Evolutionary conservation across 2,329 filamentous ascomycete genomes (phyloP).

Genomic region (Ophiostoma pallidulum): DNA sequence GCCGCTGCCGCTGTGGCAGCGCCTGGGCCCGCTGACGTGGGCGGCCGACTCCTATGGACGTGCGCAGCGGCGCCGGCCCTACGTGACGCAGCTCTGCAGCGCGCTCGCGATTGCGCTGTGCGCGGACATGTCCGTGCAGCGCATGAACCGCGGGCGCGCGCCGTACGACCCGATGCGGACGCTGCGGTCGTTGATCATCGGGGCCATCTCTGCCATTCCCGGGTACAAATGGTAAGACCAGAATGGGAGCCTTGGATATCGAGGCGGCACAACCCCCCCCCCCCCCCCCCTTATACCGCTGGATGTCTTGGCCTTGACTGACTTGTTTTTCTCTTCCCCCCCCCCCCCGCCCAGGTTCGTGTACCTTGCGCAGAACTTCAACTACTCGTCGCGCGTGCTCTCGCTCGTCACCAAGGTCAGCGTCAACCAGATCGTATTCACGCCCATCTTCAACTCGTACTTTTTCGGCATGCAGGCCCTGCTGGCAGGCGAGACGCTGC

Average conservation of each 20-base stretch:
- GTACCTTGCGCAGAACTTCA: constrained; percentile 73
- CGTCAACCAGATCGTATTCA: constrained; percentile 73
- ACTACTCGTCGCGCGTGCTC: constrained; percentile 62
- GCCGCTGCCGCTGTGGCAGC: constrained; percentile 42
- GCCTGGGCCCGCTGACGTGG: constrained; percentile 47
- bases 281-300: too few species aligned
- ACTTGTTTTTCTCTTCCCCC: too few species aligned
- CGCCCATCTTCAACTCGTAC: constrained; percentile 72
- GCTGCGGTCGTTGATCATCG: constrained; percentile 62
- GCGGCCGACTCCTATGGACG: constrained; percentile 54
- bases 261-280: too few species aligned
- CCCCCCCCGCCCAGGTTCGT: constrained; percentile 49
- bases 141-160: constrained; percentile 44
- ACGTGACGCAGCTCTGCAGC: constrained; percentile 68
- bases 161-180: constrained; percentile 62
- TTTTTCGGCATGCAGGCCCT: constrained; percentile 76
- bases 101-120: constrained; percentile 69
- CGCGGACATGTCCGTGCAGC: constrained; percentile 70
- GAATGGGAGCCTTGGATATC: too few species aligned
- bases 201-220: constrained; percentile 63
- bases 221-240: constrained; percentile 65
- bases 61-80: constrained; percentile 62
- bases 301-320: too few species aligned
- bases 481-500: constrained; percentile 55
- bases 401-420: constrained; percentile 68